These are phyloP conservation scores for Sanguinoderma infundibulare DNA, from an alignment of 1,284 basidiomycete genomes.

Conservation along the genomic window DNA sequence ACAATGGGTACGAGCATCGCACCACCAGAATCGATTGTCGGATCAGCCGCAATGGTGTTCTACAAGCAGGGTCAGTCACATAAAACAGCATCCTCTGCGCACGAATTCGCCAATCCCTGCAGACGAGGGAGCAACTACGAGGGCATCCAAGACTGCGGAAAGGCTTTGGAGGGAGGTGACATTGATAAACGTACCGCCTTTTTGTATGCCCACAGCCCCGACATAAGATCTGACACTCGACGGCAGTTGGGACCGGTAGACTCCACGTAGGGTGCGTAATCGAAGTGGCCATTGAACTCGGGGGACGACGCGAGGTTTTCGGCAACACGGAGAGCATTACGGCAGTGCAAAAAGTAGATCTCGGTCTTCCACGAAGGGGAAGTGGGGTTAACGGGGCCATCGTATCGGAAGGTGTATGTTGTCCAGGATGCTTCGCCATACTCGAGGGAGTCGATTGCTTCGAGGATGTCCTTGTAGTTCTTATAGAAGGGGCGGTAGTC, in stretches of 20 bases:
- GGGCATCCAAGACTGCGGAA: too few species aligned
- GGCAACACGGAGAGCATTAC: neutral
- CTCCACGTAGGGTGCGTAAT: neutral
- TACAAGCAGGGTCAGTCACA: neutral
- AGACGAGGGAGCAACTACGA: too few species aligned
- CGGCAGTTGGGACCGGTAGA: neutral
- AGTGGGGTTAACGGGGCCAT: neutral
- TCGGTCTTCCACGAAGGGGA: too few species aligned
- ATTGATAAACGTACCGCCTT: neutral
- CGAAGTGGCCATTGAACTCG: neutral
- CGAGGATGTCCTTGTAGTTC: neutral
- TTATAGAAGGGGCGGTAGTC: neutral
- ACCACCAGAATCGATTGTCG: constrained; percentile 15
- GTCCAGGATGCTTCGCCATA: neutral
- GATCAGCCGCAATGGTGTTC: constrained; percentile 17
- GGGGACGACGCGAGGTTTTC: neutral
- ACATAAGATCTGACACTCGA: neutral
- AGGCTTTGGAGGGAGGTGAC: too few species aligned
- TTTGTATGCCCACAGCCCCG: neutral
- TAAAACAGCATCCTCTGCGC: too few species aligned
- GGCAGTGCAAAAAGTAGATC: neutral
- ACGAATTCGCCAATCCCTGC: too few species aligned
- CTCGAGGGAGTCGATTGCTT: neutral
- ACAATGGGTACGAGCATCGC: constrained; percentile 22
- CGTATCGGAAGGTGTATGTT: neutral